Base-by-base conservation (phyloP, 306 rosid species). In the Oxytropis ochrocephala region DNA sequence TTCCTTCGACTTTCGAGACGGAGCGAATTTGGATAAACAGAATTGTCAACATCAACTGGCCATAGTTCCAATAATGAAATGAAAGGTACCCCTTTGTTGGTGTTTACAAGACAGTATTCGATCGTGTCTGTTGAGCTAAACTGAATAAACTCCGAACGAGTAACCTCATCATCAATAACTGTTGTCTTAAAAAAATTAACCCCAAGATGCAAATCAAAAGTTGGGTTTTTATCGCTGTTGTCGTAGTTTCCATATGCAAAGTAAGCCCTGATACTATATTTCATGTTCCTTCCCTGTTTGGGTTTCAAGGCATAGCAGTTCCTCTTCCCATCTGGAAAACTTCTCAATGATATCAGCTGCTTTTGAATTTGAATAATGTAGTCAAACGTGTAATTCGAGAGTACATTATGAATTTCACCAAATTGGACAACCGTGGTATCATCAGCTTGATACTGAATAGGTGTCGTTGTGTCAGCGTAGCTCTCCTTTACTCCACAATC, bases 301-400 rank as follows among this genome's bases (percentile, higher is more conserved):
- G 87, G 81, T 6, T 35, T 73, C 11, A 86, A 49, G 43, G 69
- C 66, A 44, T 81, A 88, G 62, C 95, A 88, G 30, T 80, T 87
- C 64, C 64, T 80, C 18, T 8, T 38, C 51, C 84, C 84, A 0
- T 55, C 11, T 5, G 83, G 84, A 19, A 88, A 83, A 27, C 81
- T 80, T 78, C 91, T 79, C 7, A 85, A 7, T n/a, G 69, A 61
- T 6, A 5, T 7, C 4, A 77, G 54, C 13, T 72, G 80, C 7
- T 14, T 58, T 0, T 13, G 11, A 33, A 66, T 14, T 2, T 6
- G 8, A 12, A 1, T 6, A 5, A 7, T 3, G 11, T 13, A 18
- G 11, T 8, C 12, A 3, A 5, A 19, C 32, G 9, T 1, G 1
- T 32, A 24, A 24, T 24, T 1, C 2, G 32, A 6, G 7, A 68